A percentile compares a stretch with the other conserved stretches of the same genome.
Evolutionary conservation across 208 protist genomes (phyloP).

Genomic region (Leishmania arabica): DNA sequence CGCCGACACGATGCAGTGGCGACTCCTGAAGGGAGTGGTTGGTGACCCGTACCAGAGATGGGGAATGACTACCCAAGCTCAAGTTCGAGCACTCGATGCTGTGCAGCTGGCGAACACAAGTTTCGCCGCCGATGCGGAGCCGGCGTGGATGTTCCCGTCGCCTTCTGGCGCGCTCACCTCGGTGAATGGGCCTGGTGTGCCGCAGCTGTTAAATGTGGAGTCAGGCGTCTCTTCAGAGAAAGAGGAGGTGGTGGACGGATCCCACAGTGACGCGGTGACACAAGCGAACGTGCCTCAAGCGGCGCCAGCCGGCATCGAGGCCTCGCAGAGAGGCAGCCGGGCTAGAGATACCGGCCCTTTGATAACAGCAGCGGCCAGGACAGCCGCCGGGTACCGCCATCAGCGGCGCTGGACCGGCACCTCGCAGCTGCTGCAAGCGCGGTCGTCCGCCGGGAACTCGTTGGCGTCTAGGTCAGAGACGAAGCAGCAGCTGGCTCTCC

Average conservation of each 20-base stretch:
- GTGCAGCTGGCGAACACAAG: neutral
- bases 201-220: conserved; percentile 11
- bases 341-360: neutral
- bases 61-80: conserved; percentile 32
- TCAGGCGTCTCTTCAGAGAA: neutral
- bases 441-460: neutral
- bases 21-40: conserved; percentile 27
- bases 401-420: conserved; percentile 21
- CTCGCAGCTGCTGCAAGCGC: conserved; percentile 16
- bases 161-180: neutral
- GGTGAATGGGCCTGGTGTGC: neutral
- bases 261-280: neutral
- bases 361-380: conserved; percentile 14
- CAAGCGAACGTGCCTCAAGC: neutral
- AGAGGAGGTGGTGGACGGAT: conserved; percentile 3
- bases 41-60: conserved; percentile 59
- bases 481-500: neutral
- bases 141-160: conserved; percentile 2
- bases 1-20: conserved; percentile 33
- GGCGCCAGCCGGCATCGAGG: neutral
- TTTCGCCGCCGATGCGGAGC: neutral
- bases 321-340: neutral
- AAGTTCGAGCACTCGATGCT: conserved; percentile 20
- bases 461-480: neutral
- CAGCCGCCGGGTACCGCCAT: conserved; percentile 20